Percentiles rank a stretch among this genome's conserved stretches.
Conservation (phyloP, 768 basidiomycete species). For the Tricholoma flavovirens region DNA sequence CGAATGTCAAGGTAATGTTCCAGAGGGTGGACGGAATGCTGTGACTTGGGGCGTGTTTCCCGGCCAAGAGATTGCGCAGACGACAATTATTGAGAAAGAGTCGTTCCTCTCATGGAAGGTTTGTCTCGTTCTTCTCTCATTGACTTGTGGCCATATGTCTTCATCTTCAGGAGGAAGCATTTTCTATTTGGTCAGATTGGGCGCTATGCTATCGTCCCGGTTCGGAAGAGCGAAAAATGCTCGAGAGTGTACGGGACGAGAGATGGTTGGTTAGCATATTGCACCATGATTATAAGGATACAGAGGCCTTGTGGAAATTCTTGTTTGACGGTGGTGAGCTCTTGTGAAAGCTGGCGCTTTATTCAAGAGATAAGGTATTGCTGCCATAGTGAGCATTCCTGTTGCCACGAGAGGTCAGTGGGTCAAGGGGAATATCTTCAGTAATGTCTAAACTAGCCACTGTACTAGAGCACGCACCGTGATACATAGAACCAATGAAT, state of each 20-base stretch:
- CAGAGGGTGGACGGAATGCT: conserved; percentile 77
- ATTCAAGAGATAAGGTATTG: neutral
- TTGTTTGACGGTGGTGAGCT: conserved; percentile 41
- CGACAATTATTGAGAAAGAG: conserved; percentile 93
- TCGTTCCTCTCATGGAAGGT: conserved; percentile 99
- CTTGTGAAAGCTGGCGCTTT: conserved; percentile 1
- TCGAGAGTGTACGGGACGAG: conserved; percentile 64
- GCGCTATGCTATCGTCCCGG: conserved; percentile 75
- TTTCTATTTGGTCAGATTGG: conserved; percentile 95
- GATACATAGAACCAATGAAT: neutral
- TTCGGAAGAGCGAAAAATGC: conserved; percentile 65
- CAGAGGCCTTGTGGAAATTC: conserved; percentile 80
- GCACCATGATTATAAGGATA: conserved; percentile 87
- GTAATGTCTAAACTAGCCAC: neutral
- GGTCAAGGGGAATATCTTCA: too few relatives aligned
- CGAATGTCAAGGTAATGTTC: conserved; percentile 73
- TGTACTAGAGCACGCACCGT: neutral
- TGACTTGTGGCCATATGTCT: neutral
- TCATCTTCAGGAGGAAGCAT: conserved; percentile 79
- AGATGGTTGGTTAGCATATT: conserved; percentile 91
- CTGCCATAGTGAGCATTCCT: neutral
- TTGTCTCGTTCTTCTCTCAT: neutral
- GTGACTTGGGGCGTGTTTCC: conserved; percentile 99
- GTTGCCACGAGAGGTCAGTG: neutral
- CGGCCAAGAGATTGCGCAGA: conserved; percentile 91